A percentile compares a stretch with the other conserved stretches of the same genome.
These are phyloP conservation scores for Mycena leptocephala DNA, from an alignment of 768 basidiomycete genomes.

Conservation along the genomic window DNA sequence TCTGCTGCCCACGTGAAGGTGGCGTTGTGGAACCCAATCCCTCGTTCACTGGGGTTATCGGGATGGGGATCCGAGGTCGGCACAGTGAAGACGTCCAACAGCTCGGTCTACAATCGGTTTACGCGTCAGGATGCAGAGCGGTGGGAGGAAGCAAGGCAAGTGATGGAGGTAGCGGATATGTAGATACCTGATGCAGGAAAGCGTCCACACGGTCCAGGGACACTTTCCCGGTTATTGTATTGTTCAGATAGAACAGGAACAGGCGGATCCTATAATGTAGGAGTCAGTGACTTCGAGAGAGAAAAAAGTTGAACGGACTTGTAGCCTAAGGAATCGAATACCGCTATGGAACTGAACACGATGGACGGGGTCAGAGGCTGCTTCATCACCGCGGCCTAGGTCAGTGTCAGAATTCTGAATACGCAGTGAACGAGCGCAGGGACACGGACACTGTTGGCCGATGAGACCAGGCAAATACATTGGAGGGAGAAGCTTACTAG, in stretches of 20 bases:
- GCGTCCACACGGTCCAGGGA: slow-evolving; percentile 60
- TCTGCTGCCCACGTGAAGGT: slow-evolving; percentile 70
- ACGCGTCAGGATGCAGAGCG: no score
- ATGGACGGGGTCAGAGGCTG: slow-evolving; percentile 56
- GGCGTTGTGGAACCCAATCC: slow-evolving; percentile 68
- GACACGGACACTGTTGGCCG: not conserved
- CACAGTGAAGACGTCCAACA: slow-evolving; percentile 17
- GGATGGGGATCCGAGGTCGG: not conserved
- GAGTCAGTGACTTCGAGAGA: not conserved
- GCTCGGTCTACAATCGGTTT: slow-evolving; percentile 25
- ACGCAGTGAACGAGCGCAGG: no score
- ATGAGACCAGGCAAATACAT: not conserved
- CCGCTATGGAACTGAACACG: slow-evolving; percentile 67
- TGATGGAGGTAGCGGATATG: not conserved
- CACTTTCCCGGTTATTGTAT: not conserved
- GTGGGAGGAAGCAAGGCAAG: not conserved
- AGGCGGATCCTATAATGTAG: not conserved
- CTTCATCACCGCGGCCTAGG: slow-evolving; percentile 59
- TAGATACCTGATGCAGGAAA: slow-evolving; percentile 55
- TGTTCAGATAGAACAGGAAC: not conserved
- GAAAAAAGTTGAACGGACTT: slow-evolving; percentile 47
- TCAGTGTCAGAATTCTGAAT: no score
- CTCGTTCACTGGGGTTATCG: not conserved
- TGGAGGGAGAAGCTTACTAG: not conserved
- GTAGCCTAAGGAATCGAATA: slow-evolving; percentile 74